A percentile compares a stretch with the other conserved stretches of the same genome.
These are phyloP conservation scores for Eragrostis nindensis DNA, from an alignment of 176 grass and related monocot genomes.

Conservation along the genomic window DNA sequence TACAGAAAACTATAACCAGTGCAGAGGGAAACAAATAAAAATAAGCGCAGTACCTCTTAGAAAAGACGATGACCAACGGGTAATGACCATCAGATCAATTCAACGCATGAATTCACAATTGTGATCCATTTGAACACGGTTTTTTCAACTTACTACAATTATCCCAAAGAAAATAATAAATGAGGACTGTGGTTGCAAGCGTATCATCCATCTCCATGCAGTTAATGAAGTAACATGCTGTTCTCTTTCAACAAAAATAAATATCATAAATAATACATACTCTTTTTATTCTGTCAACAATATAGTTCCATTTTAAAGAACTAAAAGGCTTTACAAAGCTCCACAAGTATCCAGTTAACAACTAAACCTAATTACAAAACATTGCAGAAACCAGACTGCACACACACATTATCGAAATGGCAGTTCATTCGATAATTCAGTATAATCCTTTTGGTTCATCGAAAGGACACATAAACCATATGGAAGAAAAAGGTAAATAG, in stretches of 20 bases:
- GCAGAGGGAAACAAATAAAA: conserved; percentile 15
- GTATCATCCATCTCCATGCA: background rate
- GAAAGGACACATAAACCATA: conserved; percentile 78
- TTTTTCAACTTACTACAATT: conserved; percentile 38
- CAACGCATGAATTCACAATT: conserved; percentile 4
- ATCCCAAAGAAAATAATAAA: conserved; percentile 36
- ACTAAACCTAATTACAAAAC: conserved; percentile 47
- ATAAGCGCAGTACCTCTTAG: background rate
- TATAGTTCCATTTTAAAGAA: conserved; percentile 11
- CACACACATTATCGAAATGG: conserved; percentile 44
- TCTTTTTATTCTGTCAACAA: conserved; percentile 28
- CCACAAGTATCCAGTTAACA: background rate
- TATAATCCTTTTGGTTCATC: conserved; percentile 70
- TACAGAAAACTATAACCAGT: background rate
- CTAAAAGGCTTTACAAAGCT: conserved; percentile 30
- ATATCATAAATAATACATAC: background rate
- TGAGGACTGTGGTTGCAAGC: background rate
- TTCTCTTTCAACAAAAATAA: background rate
- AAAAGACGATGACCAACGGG: background rate
- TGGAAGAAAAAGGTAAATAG: conserved; percentile 80
- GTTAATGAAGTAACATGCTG: background rate
- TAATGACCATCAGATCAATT: conserved; percentile 1
- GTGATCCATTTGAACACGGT: conserved; percentile 8
- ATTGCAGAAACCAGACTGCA: conserved; percentile 26
- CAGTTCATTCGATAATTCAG: conserved; percentile 50